These are phyloP conservation scores for Odontarrhena argentea DNA, from an alignment of 345 rosid genomes.

Conservation along the genomic window DNA sequence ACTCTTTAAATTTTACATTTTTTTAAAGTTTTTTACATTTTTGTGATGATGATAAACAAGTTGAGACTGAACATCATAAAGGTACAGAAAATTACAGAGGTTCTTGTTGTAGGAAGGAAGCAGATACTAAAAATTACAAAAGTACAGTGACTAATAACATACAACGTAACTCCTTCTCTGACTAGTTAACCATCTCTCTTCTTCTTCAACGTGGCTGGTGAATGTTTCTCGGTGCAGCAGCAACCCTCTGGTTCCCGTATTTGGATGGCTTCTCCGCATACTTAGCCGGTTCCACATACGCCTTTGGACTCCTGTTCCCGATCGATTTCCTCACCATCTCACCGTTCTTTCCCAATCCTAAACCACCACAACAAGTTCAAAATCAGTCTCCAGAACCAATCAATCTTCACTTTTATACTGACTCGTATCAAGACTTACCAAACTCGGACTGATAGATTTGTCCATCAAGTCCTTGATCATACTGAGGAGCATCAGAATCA, in stretches of 20 bases:
- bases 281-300: slow-evolving; percentile 37
- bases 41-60: slow-evolving; percentile 37
- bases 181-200: slow-evolving; percentile 25
- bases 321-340: slow-evolving; percentile 36
- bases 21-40: slow-evolving; percentile 41
- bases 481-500: slow-evolving; percentile 44
- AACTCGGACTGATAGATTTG: slow-evolving; percentile 33
- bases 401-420: neutral
- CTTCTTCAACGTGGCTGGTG: slow-evolving; percentile 60
- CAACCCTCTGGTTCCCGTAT: slow-evolving; percentile 44
- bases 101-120: slow-evolving; percentile 41
- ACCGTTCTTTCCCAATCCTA: slow-evolving; percentile 46
- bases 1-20: slow-evolving; percentile 43
- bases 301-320: slow-evolving; percentile 34
- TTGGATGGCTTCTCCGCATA: slow-evolving; percentile 56
- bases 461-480: slow-evolving; percentile 43
- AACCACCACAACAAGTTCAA: neutral
- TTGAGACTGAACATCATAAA: slow-evolving; percentile 48
- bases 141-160: slow-evolving; percentile 29
- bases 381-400: neutral
- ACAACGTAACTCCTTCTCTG: slow-evolving; percentile 15
- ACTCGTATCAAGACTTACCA: slow-evolving; percentile 18
- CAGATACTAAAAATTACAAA: slow-evolving; percentile 44
- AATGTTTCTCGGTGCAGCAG: slow-evolving; percentile 51
- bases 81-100: slow-evolving; percentile 49